Percentiles rank a stretch among this genome's conserved stretches.
Evolutionary conservation across 2,329 filamentous ascomycete species (phyloP).

Genomic region (Nectriaceae sp.): DNA sequence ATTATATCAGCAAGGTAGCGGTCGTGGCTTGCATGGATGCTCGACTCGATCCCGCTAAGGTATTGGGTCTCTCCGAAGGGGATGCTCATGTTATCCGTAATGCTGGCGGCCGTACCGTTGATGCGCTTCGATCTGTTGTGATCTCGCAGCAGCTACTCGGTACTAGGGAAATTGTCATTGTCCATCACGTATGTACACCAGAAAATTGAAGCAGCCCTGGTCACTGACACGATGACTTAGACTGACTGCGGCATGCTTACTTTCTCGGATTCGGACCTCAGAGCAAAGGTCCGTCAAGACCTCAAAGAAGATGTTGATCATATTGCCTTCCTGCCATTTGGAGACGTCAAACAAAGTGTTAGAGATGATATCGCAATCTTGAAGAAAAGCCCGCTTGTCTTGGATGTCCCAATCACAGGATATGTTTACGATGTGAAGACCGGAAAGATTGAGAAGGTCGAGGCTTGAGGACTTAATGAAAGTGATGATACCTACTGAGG

Average conservation of each 20-base stretch:
- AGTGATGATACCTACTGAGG: no score
- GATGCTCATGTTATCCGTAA: conserved; percentile 81
- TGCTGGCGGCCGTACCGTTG: conserved; percentile 65
- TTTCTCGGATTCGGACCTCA: conserved; percentile 61
- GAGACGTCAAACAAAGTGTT: conserved; percentile 64
- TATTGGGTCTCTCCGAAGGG: conserved; percentile 70
- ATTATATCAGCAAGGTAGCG: conserved; percentile 32
- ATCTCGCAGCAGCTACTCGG: conserved; percentile 80
- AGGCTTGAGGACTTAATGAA: neutral
- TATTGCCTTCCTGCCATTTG: conserved; percentile 68
- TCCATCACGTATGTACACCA: conserved; percentile 59
- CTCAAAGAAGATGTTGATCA: conserved; percentile 52
- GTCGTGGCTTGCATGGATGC: conserved; percentile 81
- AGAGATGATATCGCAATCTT: conserved; percentile 66
- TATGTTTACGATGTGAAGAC: conserved; percentile 81
- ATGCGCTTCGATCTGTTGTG: conserved; percentile 72
- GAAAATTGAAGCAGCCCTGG: conserved; percentile 3
- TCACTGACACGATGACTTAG: conserved; percentile 25
- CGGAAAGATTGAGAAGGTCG: conserved; percentile 50
- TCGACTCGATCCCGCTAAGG: conserved; percentile 64
- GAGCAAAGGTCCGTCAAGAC: conserved; percentile 58
- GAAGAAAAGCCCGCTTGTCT: conserved; percentile 58
- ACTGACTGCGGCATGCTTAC: conserved; percentile 62
- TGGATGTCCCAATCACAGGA: conserved; percentile 65
- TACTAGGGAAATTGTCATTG: conserved; percentile 71